A percentile compares a stretch with the other conserved stretches of the same genome.
phyloP scores from a whole-genome alignment of 257 asterid genomes.

The Salvia rosmarinus region DNA sequence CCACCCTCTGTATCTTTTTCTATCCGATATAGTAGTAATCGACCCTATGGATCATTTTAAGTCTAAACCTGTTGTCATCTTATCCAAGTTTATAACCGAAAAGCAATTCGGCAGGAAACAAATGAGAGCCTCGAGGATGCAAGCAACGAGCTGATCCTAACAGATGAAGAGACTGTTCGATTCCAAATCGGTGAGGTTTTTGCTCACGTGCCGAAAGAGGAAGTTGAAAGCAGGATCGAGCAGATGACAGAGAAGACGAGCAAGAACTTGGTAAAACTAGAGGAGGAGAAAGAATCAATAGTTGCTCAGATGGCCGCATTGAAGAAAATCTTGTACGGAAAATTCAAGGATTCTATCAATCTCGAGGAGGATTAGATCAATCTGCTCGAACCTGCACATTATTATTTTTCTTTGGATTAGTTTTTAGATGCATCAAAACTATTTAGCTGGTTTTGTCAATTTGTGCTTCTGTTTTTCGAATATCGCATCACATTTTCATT shows the following conservation, averaged over 20 bases:
- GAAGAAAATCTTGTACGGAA: slow-evolving; percentile 76
- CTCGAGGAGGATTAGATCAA: slow-evolving; percentile 76
- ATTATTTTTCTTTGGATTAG: not conserved
- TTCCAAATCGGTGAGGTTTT: slow-evolving; percentile 95
- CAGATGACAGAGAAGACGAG: slow-evolving; percentile 68
- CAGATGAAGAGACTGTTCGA: slow-evolving; percentile 82
- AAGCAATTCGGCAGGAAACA: slow-evolving; percentile 58
- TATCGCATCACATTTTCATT: too few species aligned
- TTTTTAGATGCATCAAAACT: slow-evolving; percentile 14
- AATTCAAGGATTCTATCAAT: slow-evolving; percentile 88
- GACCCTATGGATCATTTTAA: not conserved
- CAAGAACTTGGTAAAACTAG: slow-evolving; percentile 71
- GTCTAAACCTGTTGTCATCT: not conserved
- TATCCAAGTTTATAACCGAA: not conserved
- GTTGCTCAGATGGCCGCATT: slow-evolving; percentile 77
- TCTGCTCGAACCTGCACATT: not conserved
- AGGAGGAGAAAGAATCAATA: slow-evolving; percentile 72
- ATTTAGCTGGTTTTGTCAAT: not conserved
- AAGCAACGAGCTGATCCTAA: slow-evolving; percentile 84
- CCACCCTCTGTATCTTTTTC: not conserved
- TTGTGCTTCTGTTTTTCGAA: too few species aligned
- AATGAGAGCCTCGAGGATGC: slow-evolving; percentile 90
- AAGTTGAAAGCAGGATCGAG: slow-evolving; percentile 84
- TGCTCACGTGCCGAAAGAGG: slow-evolving; percentile 80
- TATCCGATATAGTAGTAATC: not conserved